phyloP scores from a whole-genome alignment of 192 early-diverging fungal species.

The Umbelopsis isabellina region DNA sequence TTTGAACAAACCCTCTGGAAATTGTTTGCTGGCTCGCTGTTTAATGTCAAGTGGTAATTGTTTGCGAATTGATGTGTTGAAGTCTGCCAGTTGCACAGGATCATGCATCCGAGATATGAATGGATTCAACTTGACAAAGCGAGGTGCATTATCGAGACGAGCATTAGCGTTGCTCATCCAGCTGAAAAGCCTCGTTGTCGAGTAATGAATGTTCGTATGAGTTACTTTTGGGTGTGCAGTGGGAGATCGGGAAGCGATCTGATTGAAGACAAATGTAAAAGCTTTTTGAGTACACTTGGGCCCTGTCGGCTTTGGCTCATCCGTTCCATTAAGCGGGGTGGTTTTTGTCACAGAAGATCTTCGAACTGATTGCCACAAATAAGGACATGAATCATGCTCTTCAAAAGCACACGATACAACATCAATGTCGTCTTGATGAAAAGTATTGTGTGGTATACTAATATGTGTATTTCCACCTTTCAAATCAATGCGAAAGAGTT shows the following conservation, averaged over 20 bases:
- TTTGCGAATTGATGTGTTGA: background rate
- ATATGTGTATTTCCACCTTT: background rate
- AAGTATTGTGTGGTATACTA: background rate
- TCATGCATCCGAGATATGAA: background rate
- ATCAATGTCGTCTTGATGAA: background rate
- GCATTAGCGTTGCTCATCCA: slow-evolving; percentile 5
- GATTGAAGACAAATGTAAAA: too few relatives aligned
- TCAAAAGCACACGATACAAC: background rate
- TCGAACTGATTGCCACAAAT: slow-evolving; percentile 1
- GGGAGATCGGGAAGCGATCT: too few relatives aligned
- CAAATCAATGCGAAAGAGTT: background rate
- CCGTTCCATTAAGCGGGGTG: background rate
- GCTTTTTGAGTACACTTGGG: too few relatives aligned
- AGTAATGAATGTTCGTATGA: too few relatives aligned
- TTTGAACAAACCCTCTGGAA: slow-evolving; percentile 4
- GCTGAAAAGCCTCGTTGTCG: background rate
- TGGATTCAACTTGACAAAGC: background rate
- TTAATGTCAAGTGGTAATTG: background rate
- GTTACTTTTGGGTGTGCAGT: too few relatives aligned
- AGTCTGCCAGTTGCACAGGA: background rate
- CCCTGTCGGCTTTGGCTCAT: too few relatives aligned
- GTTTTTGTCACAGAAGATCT: background rate
- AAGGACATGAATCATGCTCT: background rate
- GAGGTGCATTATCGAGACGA: background rate
- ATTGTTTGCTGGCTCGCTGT: background rate